A percentile compares a stretch with the other conserved stretches of the same genome.
These are phyloP conservation scores for Termitomyces sp. DNA, from an alignment of 768 basidiomycete genomes.

Conservation along the genomic window DNA sequence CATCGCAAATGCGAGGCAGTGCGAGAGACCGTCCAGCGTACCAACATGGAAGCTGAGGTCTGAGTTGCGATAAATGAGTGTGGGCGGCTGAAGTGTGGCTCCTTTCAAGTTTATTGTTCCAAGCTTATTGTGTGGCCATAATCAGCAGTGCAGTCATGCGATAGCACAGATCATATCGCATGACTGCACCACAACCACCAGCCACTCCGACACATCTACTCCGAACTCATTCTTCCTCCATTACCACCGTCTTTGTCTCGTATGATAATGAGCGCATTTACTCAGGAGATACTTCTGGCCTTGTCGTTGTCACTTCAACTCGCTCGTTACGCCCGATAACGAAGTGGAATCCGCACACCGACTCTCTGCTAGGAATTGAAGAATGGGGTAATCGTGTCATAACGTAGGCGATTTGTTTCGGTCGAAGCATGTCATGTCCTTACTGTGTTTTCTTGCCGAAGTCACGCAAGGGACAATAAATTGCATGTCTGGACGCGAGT, in stretches of 20 bases:
- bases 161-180: slow-evolving; percentile 5
- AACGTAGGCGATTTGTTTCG: slow-evolving; percentile 55
- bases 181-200: slow-evolving; percentile 27
- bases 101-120: too few relatives aligned
- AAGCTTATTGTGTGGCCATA: too few relatives aligned
- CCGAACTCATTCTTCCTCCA: slow-evolving; percentile 64
- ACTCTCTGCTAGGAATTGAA: slow-evolving; percentile 72
- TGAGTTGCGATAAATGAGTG: neutral
- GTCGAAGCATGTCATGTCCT: neutral
- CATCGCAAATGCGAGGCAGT: neutral
- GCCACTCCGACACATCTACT: slow-evolving; percentile 72
- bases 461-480: slow-evolving; percentile 86
- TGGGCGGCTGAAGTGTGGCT: too few relatives aligned
- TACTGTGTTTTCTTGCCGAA: slow-evolving; percentile 24
- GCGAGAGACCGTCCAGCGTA: neutral
- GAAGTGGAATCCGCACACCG: slow-evolving; percentile 77
- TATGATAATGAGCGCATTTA: slow-evolving; percentile 77
- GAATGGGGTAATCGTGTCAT: slow-evolving; percentile 68
- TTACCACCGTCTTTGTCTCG: slow-evolving; percentile 63
- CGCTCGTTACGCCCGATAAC: slow-evolving; percentile 69
- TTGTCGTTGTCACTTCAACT: slow-evolving; percentile 75
- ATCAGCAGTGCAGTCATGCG: slow-evolving; percentile 1
- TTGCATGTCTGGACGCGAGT: slow-evolving; percentile 69
- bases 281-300: slow-evolving; percentile 81
- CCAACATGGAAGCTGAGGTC: neutral